Base-by-base conservation (phyloP, 768 basidiomycete species). In the Hericium rajendrae region DNA sequence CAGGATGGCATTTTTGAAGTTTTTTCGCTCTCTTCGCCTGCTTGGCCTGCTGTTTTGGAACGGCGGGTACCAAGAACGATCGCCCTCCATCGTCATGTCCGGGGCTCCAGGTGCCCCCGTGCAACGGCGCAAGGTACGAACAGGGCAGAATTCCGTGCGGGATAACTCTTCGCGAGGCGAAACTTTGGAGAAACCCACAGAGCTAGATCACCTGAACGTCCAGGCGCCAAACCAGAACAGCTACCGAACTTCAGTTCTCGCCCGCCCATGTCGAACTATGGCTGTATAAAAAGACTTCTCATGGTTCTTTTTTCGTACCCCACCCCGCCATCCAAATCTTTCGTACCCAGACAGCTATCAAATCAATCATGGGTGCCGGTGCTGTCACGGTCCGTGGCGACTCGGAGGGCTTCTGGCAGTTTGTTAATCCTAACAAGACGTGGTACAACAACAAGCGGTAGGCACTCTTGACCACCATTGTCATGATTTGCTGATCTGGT, bases 121-220 rank as follows among this genome's bases (percentile, higher is more conserved):
- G 26, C 24, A 51, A 51, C 24, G 49, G 49, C 49, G 26, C 26
- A 16, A 55, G 48, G 56, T 39, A 58, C 52, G 58, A 52, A 22
- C 48, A 53, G 54, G 51, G 55, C 61, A 60, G 58, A 56, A 60
- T 10, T 24, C 20, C 49, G 48, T 28, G 39, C 59, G 64, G 62
- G 49, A 59, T 60, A 61, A 60, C 59, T 55, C 62, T 38, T 37
- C 38, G 51, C 13, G 37, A 38, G 51, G 62, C 58, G 61, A 59
- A 63, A 56, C 58, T 50, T 16, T 65, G 62, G 64, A 62, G 57
- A 64, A 64, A 60, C 49, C 50, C 37, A 41, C 60, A 50, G 55
- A 50, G 22, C 26, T 24, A 24, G 28, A 51, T 51, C 49, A 51
- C 49, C 49, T 51, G 49, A 51, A 24, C 49, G 22, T n/a, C 32